Conservation (phyloP, 139 green algal species). For the Nannochloris sp. region DNA sequence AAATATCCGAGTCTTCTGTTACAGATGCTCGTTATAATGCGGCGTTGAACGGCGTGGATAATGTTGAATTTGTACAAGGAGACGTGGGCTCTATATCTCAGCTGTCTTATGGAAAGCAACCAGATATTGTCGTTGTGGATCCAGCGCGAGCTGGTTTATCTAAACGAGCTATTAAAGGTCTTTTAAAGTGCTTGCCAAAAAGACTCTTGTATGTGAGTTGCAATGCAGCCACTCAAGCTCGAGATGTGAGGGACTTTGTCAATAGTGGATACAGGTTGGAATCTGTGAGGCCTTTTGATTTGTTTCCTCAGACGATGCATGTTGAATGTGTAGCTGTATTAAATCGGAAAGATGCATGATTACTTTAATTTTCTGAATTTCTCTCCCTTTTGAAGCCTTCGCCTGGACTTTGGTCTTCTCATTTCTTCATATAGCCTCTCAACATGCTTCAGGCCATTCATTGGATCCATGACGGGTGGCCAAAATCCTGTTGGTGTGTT, state of each 20-base stretch:
- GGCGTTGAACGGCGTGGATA: constrained; percentile 57
- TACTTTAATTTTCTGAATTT: background rate
- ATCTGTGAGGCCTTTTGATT: constrained; percentile 56
- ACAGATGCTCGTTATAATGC: constrained; percentile 61
- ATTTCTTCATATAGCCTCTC: no score
- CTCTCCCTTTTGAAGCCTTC: no score
- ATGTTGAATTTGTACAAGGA: constrained; percentile 51
- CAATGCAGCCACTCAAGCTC: constrained; percentile 57
- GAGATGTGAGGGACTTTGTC: constrained; percentile 48
- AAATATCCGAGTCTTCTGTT: constrained; percentile 34
- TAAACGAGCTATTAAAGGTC: constrained; percentile 32
- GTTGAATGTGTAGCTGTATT: constrained; percentile 68
- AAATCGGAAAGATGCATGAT: constrained; percentile 16
- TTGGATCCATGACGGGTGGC: no score
- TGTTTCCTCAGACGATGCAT: constrained; percentile 81
- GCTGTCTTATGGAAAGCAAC: constrained; percentile 1
- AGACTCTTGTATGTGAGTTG: constrained; percentile 87
- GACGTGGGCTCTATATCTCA: constrained; percentile 29
- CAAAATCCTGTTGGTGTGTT: no score
- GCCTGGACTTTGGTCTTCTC: no score
- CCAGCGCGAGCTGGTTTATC: constrained; percentile 66
- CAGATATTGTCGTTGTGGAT: constrained; percentile 58
- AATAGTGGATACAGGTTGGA: constrained; percentile 40
- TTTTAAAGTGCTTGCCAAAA: constrained; percentile 39
- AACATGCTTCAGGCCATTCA: no score